Evolutionary conservation across 805 yeast genomes (phyloP).

Genomic region (Debaryomyces castellii): DNA sequence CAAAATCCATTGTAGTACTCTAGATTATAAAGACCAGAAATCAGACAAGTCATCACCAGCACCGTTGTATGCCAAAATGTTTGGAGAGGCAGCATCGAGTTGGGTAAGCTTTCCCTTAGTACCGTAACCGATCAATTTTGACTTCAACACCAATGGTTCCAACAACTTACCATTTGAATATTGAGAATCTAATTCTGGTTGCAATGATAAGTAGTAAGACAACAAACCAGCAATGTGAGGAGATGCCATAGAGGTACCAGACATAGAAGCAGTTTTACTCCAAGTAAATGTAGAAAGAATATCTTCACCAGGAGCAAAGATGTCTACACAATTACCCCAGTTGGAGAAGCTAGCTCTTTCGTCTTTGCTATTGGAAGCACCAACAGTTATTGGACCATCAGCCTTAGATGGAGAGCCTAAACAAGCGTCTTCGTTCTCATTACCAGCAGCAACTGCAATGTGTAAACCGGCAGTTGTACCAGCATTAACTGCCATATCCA

Average conservation of each 20-base stretch:
- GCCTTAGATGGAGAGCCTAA: slow-evolving; percentile 61
- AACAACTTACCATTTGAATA: slow-evolving; percentile 40
- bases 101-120: slow-evolving; percentile 47
- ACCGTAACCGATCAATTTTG: slow-evolving; percentile 51
- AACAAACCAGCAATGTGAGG: slow-evolving; percentile 59
- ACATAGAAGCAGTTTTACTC: slow-evolving; percentile 52
- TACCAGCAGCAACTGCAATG: slow-evolving; percentile 65
- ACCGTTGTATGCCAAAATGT: slow-evolving; percentile 60
- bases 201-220: slow-evolving; percentile 55
- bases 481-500: slow-evolving; percentile 59
- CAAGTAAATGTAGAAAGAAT: slow-evolving; percentile 57
- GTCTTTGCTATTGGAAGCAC: slow-evolving; percentile 46
- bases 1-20: not conserved
- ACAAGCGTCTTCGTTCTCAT: slow-evolving; percentile 61
- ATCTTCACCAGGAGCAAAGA: slow-evolving; percentile 57
- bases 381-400: slow-evolving; percentile 53
- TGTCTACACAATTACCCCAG: slow-evolving; percentile 53
- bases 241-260: slow-evolving; percentile 66
- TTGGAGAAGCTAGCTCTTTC: slow-evolving; percentile 53
- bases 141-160: slow-evolving; percentile 54
- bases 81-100: slow-evolving; percentile 52
- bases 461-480: slow-evolving; percentile 57
- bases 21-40: slow-evolving; percentile 41
- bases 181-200: slow-evolving; percentile 52
- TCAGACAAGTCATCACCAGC: slow-evolving; percentile 53